Evolutionary conservation across 106 monocot genomes (phyloP), one percentile per base, ranked within the genome.

Genomic region (Acanthochlamys bracteata): DNA sequence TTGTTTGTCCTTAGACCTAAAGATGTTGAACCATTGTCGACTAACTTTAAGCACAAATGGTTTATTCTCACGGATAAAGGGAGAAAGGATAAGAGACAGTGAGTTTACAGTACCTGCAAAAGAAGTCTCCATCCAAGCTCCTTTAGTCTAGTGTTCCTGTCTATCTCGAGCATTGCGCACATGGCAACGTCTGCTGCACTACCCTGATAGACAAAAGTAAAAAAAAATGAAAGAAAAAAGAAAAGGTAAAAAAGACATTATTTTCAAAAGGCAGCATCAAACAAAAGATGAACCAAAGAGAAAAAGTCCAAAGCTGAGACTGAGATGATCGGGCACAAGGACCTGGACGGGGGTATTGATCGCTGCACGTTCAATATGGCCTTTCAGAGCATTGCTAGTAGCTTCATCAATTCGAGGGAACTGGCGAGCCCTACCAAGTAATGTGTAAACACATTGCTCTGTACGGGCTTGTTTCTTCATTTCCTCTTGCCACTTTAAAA

Each of bases 271-370:
- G 4, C 10, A 14, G 49, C 49, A 49, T 49, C 12, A 49, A 49
- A 14, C 1, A 49, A 49, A 49, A 49, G 2, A 49, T 33, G 6
- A 33, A 33, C 33, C 6, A 33, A 3, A 49, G 49, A 49, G 17
- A 49, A 14, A n/a, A 49, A 49, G 49, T 14, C 49, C 2, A 2
- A 49, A 17, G 2, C 6, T 49, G 12, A 17, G 3, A 49, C 17
- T 49, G 6, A 49, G 9, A 12, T 17, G 1, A 49, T 17, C 12
- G 3, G 20, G 55, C 8, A 53, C 11, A 72, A 63, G 54, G 57
- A 90, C 96, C 89, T 92, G 98, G n/a, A 99, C 92, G 56, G 98
- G 98, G 64, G 98, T 85, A 84, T 99, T 99, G 43, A 99, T 99
- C 51, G 98, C 98, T 62, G 98, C 98, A 63, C 98, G 73, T 52